Evolutionary conservation across 2,329 filamentous ascomycete species (phyloP).

Genomic region (Venturiaceae sp.): DNA sequence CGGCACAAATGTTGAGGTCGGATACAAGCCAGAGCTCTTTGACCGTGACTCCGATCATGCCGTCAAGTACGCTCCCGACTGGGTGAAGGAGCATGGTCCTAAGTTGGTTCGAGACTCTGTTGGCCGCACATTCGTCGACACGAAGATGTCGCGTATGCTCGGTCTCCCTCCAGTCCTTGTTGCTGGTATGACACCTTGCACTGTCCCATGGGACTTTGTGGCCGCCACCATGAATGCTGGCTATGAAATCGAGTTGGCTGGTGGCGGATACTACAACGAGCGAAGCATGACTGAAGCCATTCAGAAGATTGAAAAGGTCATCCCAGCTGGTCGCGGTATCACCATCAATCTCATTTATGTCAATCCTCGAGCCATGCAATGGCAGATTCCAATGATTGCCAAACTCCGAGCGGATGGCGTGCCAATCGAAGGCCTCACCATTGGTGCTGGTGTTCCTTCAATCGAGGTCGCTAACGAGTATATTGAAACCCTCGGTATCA

Average conservation of each 20-base stretch:
- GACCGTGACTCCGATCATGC: slow-evolving; percentile 92
- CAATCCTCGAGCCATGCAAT: slow-evolving; percentile 40
- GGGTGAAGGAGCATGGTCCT: slow-evolving; percentile 97
- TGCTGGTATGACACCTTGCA: slow-evolving; percentile 39
- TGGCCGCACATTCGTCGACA: slow-evolving; percentile 88
- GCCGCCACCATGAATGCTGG: slow-evolving; percentile 44
- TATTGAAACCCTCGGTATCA: slow-evolving; percentile 47
- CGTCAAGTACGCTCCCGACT: slow-evolving; percentile 89
- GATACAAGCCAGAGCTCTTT: slow-evolving; percentile 96
- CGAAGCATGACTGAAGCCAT: slow-evolving; percentile 36
- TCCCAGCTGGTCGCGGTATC: slow-evolving; percentile 40
- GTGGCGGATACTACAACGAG: slow-evolving; percentile 40
- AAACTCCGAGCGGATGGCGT: slow-evolving; percentile 36
- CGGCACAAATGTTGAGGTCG: slow-evolving; percentile 80
- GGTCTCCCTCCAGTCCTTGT: slow-evolving; percentile 38
- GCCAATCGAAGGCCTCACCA: slow-evolving; percentile 37
- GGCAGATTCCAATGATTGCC: slow-evolving; percentile 42
- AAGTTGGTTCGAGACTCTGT: slow-evolving; percentile 79
- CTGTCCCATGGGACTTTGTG: slow-evolving; percentile 40
- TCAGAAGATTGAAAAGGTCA: slow-evolving; percentile 31
- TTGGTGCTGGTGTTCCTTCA: slow-evolving; percentile 39
- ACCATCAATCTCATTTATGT: slow-evolving; percentile 45
- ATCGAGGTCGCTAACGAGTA: slow-evolving; percentile 38
- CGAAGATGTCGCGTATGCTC: slow-evolving; percentile 52
- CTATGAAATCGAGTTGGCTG: slow-evolving; percentile 38